A percentile compares a stretch with the other conserved stretches of the same genome.
These are phyloP conservation scores for Diplodia scrobiculata DNA, from an alignment of 2,329 filamentous ascomycete species.

Conservation along the genomic window DNA sequence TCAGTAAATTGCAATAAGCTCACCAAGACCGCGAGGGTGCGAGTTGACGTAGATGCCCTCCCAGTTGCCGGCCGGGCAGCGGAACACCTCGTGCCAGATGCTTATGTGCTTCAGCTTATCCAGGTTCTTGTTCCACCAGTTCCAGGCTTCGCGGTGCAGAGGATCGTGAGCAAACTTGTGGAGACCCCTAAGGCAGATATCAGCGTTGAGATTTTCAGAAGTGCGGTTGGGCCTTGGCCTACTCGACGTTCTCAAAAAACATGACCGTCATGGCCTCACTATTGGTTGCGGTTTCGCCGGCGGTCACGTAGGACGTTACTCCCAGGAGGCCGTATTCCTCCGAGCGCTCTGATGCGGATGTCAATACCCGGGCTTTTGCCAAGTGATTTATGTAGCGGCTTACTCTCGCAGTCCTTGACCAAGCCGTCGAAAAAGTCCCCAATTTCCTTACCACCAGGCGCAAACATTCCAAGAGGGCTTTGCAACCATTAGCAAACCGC, in stretches of 20 bases:
- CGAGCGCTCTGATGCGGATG: conserved; percentile 1
- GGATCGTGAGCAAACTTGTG: conserved; percentile 57
- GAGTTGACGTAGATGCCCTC: conserved; percentile 41
- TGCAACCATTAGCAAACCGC: conserved; percentile 4
- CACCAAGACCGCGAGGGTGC: conserved; percentile 27
- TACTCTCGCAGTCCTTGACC: conserved; percentile 38
- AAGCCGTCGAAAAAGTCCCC: conserved; percentile 47
- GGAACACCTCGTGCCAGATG: conserved; percentile 60
- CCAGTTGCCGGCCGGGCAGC: conserved; percentile 50
- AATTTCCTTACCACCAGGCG: conserved; percentile 50
- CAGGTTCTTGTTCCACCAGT: conserved; percentile 50
- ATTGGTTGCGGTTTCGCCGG: conserved; percentile 44
- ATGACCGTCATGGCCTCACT: conserved; percentile 49
- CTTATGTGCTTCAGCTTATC: conserved; percentile 48
- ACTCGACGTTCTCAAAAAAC: conserved; percentile 56
- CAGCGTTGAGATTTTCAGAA: background rate
- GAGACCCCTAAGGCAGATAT: conserved; percentile 40
- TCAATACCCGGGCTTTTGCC: background rate
- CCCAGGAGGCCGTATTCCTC: conserved; percentile 18
- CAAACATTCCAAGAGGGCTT: conserved; percentile 53
- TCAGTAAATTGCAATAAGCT: background rate
- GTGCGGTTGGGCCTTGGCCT: background rate
- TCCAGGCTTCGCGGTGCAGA: conserved; percentile 54
- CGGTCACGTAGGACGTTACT: conserved; percentile 46
- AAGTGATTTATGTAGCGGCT: background rate